A percentile compares a stretch with the other conserved stretches of the same genome.
phyloP scores from a whole-genome alignment of 2,329 filamentous ascomycete genomes.

The Apiospora hydei region DNA sequence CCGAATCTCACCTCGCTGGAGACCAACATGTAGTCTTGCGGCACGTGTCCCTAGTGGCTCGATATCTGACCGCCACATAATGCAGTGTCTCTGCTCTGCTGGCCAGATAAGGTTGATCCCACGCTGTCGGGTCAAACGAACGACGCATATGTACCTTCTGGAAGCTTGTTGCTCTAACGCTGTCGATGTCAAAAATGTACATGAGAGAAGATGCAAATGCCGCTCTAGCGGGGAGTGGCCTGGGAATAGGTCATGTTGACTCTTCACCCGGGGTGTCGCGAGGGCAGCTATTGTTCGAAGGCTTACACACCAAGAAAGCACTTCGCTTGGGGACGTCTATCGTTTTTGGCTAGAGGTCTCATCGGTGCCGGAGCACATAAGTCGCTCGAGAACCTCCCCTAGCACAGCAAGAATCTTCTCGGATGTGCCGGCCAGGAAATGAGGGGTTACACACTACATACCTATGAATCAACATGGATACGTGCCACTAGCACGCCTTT shows the following conservation, averaged over 20 bases:
- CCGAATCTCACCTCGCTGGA: not conserved
- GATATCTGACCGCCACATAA: conserved; percentile 13
- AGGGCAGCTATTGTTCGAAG: not conserved
- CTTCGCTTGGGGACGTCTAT: not conserved
- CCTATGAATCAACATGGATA: not conserved
- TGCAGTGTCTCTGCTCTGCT: not conserved
- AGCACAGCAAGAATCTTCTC: not conserved
- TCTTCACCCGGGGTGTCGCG: not conserved
- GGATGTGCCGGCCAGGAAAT: conserved; percentile 11
- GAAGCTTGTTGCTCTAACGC: not conserved
- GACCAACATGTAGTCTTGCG: not conserved
- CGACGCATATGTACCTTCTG: conserved; percentile 14
- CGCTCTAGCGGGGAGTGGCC: not conserved
- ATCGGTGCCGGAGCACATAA: not conserved
- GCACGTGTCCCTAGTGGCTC: conserved; percentile 2
- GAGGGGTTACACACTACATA: not conserved
- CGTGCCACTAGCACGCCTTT: not conserved
- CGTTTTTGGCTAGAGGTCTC: not conserved
- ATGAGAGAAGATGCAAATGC: not conserved
- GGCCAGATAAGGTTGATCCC: conserved; percentile 11
- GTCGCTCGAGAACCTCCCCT: not conserved
- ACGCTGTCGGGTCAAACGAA: conserved; percentile 4
- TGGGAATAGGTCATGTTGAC: not conserved
- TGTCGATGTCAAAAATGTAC: not conserved
- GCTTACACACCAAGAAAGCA: not conserved